Evolutionary conservation across 2,329 filamentous ascomycete species (phyloP), one percentile per base, ranked within the genome.

Genomic region (Botrytis cinerea): DNA sequence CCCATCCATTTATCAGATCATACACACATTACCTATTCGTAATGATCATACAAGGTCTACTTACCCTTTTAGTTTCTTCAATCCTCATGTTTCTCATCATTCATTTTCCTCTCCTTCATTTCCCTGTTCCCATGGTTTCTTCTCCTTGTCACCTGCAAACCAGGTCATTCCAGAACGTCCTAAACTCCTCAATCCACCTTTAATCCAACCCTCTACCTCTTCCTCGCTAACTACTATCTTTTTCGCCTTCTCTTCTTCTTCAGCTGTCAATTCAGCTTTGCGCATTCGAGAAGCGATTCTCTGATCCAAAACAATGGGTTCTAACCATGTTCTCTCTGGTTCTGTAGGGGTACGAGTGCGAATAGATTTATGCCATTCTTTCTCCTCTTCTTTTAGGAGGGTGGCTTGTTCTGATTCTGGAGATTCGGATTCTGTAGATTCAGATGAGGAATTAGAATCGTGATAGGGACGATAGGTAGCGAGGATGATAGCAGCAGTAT

Each of bases 401-500:
- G 83, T 84, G 80, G 92, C 85, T 78, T 92, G 90, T 82, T 95
- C 93, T 69, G 83, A 78, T 40, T 81, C 79, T 46, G 78, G 74
- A 2, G 75, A n/a, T 28, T 62, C 38, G 69, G 87, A 66, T 35
- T 74, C 73, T 2, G 51, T 2, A 45, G 71, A 35, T 35, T 40
- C 59, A 38, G 75, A 74, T 9, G 74, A 71, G 14, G 86, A 67
- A 14, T 77, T 75, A 16, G 82, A 78, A 76, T 84, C 88, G 22
- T 82, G 76, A 76, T 84, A 89, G 4, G 86, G 84, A 72, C 85
- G 81, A 76, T 86, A 84, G 20, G 81, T 83, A 20, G 84, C 89
- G 54, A 98, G 89, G 74, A 97, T 95, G 51, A 92, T 90, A 51
- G 94, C 92, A 0, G 95, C 95, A 28, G 97, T 94, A 76, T 98